phyloP scores from a whole-genome alignment of 1,139 yeast genomes.

The Geotrichum fermentans region DNA sequence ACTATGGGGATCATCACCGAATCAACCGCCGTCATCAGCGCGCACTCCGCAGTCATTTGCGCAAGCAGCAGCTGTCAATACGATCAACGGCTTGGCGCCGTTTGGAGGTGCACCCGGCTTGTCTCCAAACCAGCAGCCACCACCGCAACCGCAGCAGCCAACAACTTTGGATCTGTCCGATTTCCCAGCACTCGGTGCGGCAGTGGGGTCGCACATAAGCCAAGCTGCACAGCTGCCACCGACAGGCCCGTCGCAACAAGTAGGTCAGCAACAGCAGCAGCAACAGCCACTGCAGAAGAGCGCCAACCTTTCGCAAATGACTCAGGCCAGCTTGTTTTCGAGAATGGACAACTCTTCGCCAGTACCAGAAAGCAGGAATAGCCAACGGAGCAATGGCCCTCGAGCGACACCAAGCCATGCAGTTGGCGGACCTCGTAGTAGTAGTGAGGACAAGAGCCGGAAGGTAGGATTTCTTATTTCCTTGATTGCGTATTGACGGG shows the following conservation, averaged over 20 bases:
- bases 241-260: background rate
- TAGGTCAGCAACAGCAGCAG: slow-evolving; percentile 16
- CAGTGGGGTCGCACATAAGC: slow-evolving; percentile 20
- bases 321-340: slow-evolving; percentile 16
- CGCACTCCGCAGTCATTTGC: slow-evolving; percentile 19
- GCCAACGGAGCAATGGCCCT: slow-evolving; percentile 12
- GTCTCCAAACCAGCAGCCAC: background rate
- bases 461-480: background rate
- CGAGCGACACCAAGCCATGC: slow-evolving; percentile 2
- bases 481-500: background rate
- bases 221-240: slow-evolving; percentile 1
- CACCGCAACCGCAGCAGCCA: background rate
- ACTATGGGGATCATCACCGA: slow-evolving; percentile 11
- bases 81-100: background rate
- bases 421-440: slow-evolving; percentile 3
- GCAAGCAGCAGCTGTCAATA: slow-evolving; percentile 23
- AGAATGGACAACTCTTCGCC: slow-evolving; percentile 13
- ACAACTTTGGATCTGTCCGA: slow-evolving; percentile 1
- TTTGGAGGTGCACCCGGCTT: background rate
- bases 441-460: slow-evolving; percentile 1
- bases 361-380: slow-evolving; percentile 8
- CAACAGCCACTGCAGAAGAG: slow-evolving; percentile 17
- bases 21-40: slow-evolving; percentile 2
- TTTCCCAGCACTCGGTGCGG: slow-evolving; percentile 12
- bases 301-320: slow-evolving; percentile 12